Evolutionary conservation across 2,329 filamentous ascomycete species (phyloP).

Genomic region (Cladosporium sp.): DNA sequence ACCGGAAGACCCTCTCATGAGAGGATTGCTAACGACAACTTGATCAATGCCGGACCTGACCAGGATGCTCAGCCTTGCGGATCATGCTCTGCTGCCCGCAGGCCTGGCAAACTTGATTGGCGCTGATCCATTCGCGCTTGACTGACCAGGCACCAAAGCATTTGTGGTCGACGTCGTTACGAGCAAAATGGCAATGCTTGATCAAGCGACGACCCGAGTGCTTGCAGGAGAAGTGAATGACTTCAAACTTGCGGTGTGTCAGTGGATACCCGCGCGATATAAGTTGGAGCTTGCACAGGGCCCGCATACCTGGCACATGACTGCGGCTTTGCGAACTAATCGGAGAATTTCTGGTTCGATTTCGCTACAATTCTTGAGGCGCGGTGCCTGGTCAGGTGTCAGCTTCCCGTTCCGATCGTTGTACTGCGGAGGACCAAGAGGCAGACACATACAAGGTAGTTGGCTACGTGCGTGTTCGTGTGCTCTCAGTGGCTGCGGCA

Average conservation of each 20-base stretch:
- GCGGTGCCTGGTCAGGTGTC: constrained; percentile 5
- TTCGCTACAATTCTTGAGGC: not conserved
- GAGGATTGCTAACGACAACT: not conserved
- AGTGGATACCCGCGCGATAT: not conserved
- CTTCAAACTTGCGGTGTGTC: constrained; percentile 68
- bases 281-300: not conserved
- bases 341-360: not conserved
- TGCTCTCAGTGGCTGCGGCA: not conserved
- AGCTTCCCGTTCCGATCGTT: constrained; percentile 6
- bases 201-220: constrained; percentile 59
- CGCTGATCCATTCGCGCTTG: constrained; percentile 54
- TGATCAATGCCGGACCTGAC: constrained; percentile 2
- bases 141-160: constrained; percentile 66
- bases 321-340: constrained; percentile 1
- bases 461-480: constrained; percentile 6
- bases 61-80: constrained; percentile 23
- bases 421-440: constrained; percentile 1
- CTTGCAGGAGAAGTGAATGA: constrained; percentile 62
- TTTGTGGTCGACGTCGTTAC: constrained; percentile 66
- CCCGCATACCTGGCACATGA: constrained; percentile 13
- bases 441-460: constrained; percentile 9
- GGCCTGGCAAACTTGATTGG: constrained; percentile 49
- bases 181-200: constrained; percentile 69
- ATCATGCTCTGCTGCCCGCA: constrained; percentile 26
- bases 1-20: not conserved